Evolutionary conservation across 2,329 filamentous ascomycete species (phyloP), one percentile per base, ranked within the genome.

Genomic region (Fusarium hainanense): DNA sequence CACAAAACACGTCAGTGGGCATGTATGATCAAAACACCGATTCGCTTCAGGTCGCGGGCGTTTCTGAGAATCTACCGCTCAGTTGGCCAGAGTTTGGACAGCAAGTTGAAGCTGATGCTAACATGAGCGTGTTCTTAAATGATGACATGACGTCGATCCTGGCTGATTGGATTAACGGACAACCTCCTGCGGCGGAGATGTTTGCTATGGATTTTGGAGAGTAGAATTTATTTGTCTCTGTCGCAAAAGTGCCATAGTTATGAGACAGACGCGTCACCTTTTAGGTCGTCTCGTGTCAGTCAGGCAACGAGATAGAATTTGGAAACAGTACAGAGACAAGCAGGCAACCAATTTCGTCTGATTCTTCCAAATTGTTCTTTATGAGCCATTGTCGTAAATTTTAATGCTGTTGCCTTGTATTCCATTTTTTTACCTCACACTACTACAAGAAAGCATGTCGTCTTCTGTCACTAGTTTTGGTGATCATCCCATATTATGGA

Each of bases 131-230:
- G 3, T 66, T 65, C 23, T 23, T 55, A 2, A 63, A 69, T 48
- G 55, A 62, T 41, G 66, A 69, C 41, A 69, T 69, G 66, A 66
- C 66, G n/a, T 50, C 62, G 11, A 69, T 69, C 12, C 30, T 69
- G 61, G 66, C 66, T 7, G 66, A 66, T 16, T 69, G 66, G 66
- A 69, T 69, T 8, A 69, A 69, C 27, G 66, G 66, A 8, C 66
- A 69, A 1, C 66, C 66, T 20, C 60, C 66, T 21, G 25, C 66
- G 14, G 47, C 66, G 5, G 61, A 69, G 2, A 62, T 69, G 66
- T 66, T 69, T 66, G 48, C 47, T 10, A 69, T 69, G 66, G 61
- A 66, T 3, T 66, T 66, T 32, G 66, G 48, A 4, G 37, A 66
- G 21, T 69, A 37, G 25, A 11, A 6, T 25, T 11, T 46, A 7